Percentiles rank a stretch among this genome's conserved stretches.
Conservation (phyloP, 2,329 filamentous ascomycete genomes). For the Alternaria conjuncta region DNA sequence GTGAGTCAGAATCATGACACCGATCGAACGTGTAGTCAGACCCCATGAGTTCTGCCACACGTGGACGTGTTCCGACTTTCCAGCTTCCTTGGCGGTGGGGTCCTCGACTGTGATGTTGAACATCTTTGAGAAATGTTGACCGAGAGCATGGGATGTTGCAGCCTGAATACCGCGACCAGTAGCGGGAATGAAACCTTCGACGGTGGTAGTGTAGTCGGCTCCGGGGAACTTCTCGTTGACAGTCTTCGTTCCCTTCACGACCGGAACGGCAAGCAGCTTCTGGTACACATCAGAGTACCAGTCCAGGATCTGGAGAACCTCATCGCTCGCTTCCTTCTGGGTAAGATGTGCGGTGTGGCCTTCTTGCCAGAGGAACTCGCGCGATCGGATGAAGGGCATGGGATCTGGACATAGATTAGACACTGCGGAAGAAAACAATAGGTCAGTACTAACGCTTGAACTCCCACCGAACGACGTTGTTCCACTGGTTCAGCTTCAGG, state of each 20-base stretch:
- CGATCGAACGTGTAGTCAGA: slow-evolving; percentile 93
- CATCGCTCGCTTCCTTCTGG: slow-evolving; percentile 77
- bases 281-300: slow-evolving; percentile 92
- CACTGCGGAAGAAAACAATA: too few species aligned
- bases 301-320: slow-evolving; percentile 92
- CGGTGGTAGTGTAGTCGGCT: slow-evolving; percentile 94
- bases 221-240: slow-evolving; percentile 98
- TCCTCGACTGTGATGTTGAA: slow-evolving; percentile 98
- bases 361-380: slow-evolving; percentile 99
- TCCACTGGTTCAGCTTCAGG: slow-evolving; percentile 96
- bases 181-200: slow-evolving; percentile 94
- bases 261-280: slow-evolving; percentile 89
- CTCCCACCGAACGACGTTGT: slow-evolving; percentile 94
- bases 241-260: slow-evolving; percentile 92
- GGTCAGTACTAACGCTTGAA: slow-evolving; percentile 69
- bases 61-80: slow-evolving; percentile 72
- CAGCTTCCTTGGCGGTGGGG: slow-evolving; percentile 69
- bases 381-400: slow-evolving; percentile 78
- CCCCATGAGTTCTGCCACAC: slow-evolving; percentile 99
- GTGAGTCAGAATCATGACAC: slow-evolving; percentile 99
- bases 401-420: slow-evolving; percentile 46
- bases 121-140: slow-evolving; percentile 99
- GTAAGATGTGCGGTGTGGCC: slow-evolving; percentile 92
- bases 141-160: slow-evolving; percentile 90
- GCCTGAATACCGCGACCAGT: slow-evolving; percentile 97